Percentiles rank a stretch among this genome's conserved stretches.
Evolutionary conservation across 306 rosid genomes (phyloP).

Genomic region (Fagus crenata): DNA sequence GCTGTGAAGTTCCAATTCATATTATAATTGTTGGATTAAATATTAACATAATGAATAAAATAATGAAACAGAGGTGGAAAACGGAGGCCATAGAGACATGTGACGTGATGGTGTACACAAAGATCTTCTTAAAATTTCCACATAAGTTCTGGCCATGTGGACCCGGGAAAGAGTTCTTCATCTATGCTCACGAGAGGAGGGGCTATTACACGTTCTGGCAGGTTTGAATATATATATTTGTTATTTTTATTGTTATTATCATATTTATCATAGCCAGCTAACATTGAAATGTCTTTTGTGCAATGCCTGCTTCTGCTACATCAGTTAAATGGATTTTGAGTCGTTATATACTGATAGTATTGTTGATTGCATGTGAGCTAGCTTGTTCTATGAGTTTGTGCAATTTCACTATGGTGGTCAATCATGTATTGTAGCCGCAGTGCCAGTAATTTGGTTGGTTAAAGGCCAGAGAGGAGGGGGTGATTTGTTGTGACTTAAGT

Average conservation of each 20-base stretch:
- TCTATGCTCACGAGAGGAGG: slow-evolving; percentile 92
- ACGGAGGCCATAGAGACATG: slow-evolving; percentile 80
- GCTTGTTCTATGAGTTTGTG: neutral
- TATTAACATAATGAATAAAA: slow-evolving; percentile 27
- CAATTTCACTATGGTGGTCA: neutral
- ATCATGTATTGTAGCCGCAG: neutral
- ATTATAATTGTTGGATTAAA: slow-evolving; percentile 20
- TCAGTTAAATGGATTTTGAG: neutral
- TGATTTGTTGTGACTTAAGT: too few relatives aligned
- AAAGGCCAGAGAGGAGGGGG: neutral
- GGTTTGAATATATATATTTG: slow-evolving; percentile 46
- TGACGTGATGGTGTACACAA: slow-evolving; percentile 90
- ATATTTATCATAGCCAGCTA: slow-evolving; percentile 24
- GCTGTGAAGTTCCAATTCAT: neutral
- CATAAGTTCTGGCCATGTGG: slow-evolving; percentile 88
- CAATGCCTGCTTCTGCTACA: neutral
- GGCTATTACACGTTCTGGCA: slow-evolving; percentile 99
- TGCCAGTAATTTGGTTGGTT: too few relatives aligned
- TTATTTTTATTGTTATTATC: too few relatives aligned
- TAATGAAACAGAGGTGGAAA: slow-evolving; percentile 81
- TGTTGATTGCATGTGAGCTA: neutral
- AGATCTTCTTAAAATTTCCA: slow-evolving; percentile 94
- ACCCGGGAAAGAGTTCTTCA: slow-evolving; percentile 90
- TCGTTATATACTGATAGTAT: neutral
- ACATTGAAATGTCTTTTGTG: slow-evolving; percentile 9